Conservation (phyloP, 1,139 yeast genomes). For the Scheffersomyces segobiensis region DNA sequence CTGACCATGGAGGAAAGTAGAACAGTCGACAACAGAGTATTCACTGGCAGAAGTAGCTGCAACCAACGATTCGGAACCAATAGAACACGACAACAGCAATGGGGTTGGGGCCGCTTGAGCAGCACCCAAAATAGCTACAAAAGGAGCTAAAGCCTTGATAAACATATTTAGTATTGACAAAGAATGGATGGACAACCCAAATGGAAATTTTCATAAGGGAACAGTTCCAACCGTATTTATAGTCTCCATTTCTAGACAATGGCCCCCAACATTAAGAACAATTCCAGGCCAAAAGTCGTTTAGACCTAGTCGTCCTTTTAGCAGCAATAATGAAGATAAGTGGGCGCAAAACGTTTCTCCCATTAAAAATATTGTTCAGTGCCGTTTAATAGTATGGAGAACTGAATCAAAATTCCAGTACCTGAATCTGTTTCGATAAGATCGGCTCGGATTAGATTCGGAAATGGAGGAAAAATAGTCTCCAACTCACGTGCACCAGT, state of each 20-base stretch:
- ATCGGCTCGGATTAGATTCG: neutral
- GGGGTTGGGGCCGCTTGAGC: neutral
- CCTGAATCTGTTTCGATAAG: neutral
- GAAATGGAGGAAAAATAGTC: neutral
- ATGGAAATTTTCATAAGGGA: neutral
- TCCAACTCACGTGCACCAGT: neutral
- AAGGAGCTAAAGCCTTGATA: slow-evolving; percentile 7
- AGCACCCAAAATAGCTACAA: slow-evolving; percentile 3
- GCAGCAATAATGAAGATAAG: neutral
- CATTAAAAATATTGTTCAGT: neutral
- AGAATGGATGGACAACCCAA: neutral
- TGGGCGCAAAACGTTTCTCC: neutral
- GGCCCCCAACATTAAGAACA: neutral
- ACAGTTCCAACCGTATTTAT: neutral
- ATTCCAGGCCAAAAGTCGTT: neutral
- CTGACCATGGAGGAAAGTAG: slow-evolving; percentile 11
- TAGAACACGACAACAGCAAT: neutral
- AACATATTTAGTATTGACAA: slow-evolving; percentile 1
- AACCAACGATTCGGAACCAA: neutral
- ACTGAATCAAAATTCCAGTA: neutral
- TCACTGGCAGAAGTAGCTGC: slow-evolving; percentile 4
- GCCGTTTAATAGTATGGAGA: neutral
- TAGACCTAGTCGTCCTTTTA: neutral
- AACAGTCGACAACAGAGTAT: slow-evolving; percentile 14
- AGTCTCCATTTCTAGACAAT: neutral